Evolutionary conservation across 2,329 filamentous ascomycete genomes (phyloP), one percentile per base, ranked within the genome.

Genomic region (Fusarium longipes): DNA sequence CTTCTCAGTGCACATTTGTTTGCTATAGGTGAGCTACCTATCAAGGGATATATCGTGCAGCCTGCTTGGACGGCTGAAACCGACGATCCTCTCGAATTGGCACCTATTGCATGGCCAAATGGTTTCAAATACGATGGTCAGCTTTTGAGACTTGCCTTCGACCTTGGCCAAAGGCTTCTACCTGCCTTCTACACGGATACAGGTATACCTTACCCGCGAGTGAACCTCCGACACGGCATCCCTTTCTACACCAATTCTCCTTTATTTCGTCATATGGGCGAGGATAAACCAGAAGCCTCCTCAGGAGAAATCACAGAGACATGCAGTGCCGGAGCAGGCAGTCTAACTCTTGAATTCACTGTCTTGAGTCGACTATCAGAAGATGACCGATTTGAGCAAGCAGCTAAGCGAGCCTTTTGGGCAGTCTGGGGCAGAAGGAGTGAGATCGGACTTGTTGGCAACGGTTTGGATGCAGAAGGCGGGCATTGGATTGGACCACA

Each of bases 311-410:
- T 96, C 44, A 98, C 96, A 1, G 96, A 98, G 80, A 99, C 93
- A 1, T 99, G 96, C 79, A 97, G 93, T 75, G 96, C 96, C 2
- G 96, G 96, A 40, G 96, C 96, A n/a, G 96, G 94, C 53, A 98
- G 94, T 77, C 83, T 99, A 25, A 93, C 97, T 4, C 85, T 99
- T 2, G 96, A 99, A 76, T 97, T 98, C 70, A 92, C 93, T 1
- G 93, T 94, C 0, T 83, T 99, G 44, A 97, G 93, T 74, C 88
- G 96, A 24, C 83, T 99, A 44, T 96, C 93, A 0, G 93, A 92
- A 12, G 93, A 98, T 75, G 82, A 85, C 11, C 88, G 92, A n/a
- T 99, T 97, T 73, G 96, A 99, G 77, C 88, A 91, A 73, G 85
- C 92, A 17, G 95, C 93, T 1, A 98, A 98, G 78, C 85, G 92